These are phyloP conservation scores for Amaranthus hypochondriacus DNA, from an alignment of 148 eudicot genomes.

Conservation along the genomic window DNA sequence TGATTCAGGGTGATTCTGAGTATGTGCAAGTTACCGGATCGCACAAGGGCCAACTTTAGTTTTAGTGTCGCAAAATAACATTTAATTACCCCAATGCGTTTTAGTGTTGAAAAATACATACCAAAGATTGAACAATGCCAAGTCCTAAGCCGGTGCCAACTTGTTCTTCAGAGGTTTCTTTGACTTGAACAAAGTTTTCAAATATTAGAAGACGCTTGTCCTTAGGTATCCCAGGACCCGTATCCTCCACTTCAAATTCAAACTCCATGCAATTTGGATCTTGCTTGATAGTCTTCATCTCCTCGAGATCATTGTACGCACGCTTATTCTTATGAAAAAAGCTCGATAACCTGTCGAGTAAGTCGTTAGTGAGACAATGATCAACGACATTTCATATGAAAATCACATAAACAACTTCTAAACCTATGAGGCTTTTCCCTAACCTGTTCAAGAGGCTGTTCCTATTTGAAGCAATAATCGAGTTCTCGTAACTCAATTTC, in stretches of 20 bases:
- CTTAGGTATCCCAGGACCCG: slow-evolving; percentile 77
- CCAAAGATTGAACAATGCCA: slow-evolving; percentile 83
- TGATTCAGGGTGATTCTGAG: too few relatives aligned
- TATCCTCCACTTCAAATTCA: slow-evolving; percentile 75
- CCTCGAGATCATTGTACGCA: slow-evolving; percentile 24
- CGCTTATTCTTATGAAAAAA: slow-evolving; percentile 25
- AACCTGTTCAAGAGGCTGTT: slow-evolving; percentile 29
- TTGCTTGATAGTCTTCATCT: slow-evolving; percentile 25
- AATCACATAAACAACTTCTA: background rate
- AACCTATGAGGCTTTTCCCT: background rate
- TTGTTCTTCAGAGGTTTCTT: slow-evolving; percentile 42
- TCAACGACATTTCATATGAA: background rate
- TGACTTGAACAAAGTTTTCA: slow-evolving; percentile 80
- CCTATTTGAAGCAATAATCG: slow-evolving; percentile 36
- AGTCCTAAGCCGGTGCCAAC: slow-evolving; percentile 92
- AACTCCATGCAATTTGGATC: slow-evolving; percentile 54
- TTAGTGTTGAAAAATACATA: slow-evolving; percentile 17
- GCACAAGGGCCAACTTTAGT: background rate
- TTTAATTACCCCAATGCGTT: background rate
- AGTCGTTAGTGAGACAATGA: background rate
- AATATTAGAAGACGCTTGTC: slow-evolving; percentile 60
- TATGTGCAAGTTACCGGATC: background rate
- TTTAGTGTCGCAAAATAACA: background rate
- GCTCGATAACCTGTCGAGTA: slow-evolving; percentile 17
- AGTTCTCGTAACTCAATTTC: slow-evolving; percentile 37